Conservation (phyloP, 805 yeast genomes). For the Lipomyces spencermartinsiae region DNA sequence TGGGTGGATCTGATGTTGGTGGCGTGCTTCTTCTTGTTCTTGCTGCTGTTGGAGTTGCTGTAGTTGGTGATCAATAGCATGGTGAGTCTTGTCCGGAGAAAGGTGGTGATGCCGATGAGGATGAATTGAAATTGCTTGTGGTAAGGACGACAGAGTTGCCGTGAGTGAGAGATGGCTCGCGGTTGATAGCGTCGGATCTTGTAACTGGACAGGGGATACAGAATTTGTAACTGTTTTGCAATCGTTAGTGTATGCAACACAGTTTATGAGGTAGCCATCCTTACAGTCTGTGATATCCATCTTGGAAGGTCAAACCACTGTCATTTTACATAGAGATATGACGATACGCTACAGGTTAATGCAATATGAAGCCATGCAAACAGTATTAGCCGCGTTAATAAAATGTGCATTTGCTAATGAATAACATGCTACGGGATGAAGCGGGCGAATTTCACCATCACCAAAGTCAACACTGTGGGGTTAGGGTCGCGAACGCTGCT, state of each 20-base stretch:
- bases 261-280: neutral
- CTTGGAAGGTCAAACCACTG: neutral
- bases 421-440: neutral
- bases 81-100: slow-evolving; percentile 13
- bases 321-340: neutral
- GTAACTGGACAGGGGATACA: slow-evolving; percentile 29
- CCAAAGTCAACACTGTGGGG: neutral
- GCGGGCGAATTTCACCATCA: neutral
- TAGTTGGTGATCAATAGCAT: slow-evolving; percentile 28
- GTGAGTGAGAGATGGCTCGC: slow-evolving; percentile 25
- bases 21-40: slow-evolving; percentile 10
- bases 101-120: slow-evolving; percentile 17
- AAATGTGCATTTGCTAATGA: neutral
- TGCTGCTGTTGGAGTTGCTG: slow-evolving; percentile 23
- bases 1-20: slow-evolving; percentile 8
- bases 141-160: slow-evolving; percentile 12
- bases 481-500: neutral
- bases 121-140: slow-evolving; percentile 18
- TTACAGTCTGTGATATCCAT: slow-evolving; percentile 32
- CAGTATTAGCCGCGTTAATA: neutral
- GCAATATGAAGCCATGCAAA: neutral
- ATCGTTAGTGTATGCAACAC: neutral
- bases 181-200: slow-evolving; percentile 21
- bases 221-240: slow-evolving; percentile 20
- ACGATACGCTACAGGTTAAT: neutral